These are phyloP conservation scores for Choiromyces venosus DNA, from an alignment of 495 filamentous ascomycete genomes.

Conservation along the genomic window DNA sequence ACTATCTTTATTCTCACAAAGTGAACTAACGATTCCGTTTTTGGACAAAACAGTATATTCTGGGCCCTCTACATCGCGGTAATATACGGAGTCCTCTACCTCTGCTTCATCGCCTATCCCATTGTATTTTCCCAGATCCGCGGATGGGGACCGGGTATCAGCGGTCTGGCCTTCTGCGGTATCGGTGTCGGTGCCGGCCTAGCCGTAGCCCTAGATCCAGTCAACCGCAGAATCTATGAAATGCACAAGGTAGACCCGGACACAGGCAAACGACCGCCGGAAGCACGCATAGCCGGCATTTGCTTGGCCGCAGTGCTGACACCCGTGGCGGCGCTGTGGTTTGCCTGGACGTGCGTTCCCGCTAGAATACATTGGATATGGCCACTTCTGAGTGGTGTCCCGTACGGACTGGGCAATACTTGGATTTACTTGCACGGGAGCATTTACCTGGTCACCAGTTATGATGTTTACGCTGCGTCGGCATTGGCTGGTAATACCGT, in stretches of 20 bases:
- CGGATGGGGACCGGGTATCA: constrained; percentile 66
- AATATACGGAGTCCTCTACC: constrained; percentile 68
- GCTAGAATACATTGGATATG: constrained; percentile 66
- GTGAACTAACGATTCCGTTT: neutral
- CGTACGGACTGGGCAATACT: constrained; percentile 72
- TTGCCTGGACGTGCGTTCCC: constrained; percentile 74
- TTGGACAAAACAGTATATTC: constrained; percentile 53
- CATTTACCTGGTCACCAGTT: constrained; percentile 71
- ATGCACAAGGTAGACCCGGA: constrained; percentile 60
- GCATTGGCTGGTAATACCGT: constrained; percentile 74
- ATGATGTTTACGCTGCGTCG: constrained; percentile 71
- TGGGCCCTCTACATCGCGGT: constrained; percentile 68
- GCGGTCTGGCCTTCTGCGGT: constrained; percentile 72
- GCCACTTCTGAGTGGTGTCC: constrained; percentile 69
- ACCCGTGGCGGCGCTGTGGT: constrained; percentile 68
- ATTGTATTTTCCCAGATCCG: constrained; percentile 70
- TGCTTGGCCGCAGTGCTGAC: constrained; percentile 63
- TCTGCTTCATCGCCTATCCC: constrained; percentile 81
- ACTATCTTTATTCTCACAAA: neutral
- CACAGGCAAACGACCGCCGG: constrained; percentile 62
- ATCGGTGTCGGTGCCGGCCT: constrained; percentile 72
- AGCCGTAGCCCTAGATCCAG: constrained; percentile 61
- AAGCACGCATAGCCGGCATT: constrained; percentile 68
- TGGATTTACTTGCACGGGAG: constrained; percentile 72
- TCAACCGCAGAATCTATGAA: constrained; percentile 69